These are phyloP conservation scores for Dissophora globulifera DNA, from an alignment of 192 early-diverging fungal genomes.

Conservation along the genomic window DNA sequence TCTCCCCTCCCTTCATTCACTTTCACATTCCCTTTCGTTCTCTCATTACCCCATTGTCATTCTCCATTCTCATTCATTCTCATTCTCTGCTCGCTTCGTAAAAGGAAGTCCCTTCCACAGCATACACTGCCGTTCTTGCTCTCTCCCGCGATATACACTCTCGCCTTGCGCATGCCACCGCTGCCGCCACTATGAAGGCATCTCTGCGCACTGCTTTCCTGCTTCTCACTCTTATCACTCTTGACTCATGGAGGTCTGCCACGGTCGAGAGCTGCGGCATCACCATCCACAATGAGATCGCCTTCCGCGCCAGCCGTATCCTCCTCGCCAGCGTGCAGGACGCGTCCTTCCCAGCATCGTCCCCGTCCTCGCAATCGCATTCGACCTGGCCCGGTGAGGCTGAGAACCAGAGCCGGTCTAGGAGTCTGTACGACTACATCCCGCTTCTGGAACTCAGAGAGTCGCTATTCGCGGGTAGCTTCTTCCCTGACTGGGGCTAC, in stretches of 20 bases:
- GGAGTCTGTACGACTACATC: constrained; percentile 12
- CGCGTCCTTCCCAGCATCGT: too few species aligned
- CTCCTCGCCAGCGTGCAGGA: constrained; percentile 8
- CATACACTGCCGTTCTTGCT: too few species aligned
- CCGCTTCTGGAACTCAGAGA: constrained; percentile 30
- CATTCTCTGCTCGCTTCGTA: too few species aligned
- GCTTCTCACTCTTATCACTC: not conserved
- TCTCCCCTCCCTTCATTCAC: not conserved
- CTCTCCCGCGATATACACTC: too few species aligned
- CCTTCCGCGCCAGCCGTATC: constrained; percentile 40
- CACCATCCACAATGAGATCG: constrained; percentile 55
- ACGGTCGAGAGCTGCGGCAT: constrained; percentile 41
- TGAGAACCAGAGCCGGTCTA: not conserved
- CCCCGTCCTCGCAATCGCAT: not conserved
- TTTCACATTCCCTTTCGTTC: not conserved
- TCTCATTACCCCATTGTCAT: too few species aligned
- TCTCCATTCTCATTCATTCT: not conserved
- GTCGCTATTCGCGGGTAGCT: constrained; percentile 34
- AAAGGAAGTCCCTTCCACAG: too few species aligned
- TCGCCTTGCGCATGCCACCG: too few species aligned
- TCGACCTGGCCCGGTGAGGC: constrained; percentile 2
- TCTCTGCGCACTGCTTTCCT: too few species aligned
- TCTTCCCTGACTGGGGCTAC: constrained; percentile 53
- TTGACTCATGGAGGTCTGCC: not conserved
- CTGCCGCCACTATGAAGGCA: too few species aligned